phyloP scores from a whole-genome alignment of 2,329 filamentous ascomycete species.

The Beauveria rudraprayagi region DNA sequence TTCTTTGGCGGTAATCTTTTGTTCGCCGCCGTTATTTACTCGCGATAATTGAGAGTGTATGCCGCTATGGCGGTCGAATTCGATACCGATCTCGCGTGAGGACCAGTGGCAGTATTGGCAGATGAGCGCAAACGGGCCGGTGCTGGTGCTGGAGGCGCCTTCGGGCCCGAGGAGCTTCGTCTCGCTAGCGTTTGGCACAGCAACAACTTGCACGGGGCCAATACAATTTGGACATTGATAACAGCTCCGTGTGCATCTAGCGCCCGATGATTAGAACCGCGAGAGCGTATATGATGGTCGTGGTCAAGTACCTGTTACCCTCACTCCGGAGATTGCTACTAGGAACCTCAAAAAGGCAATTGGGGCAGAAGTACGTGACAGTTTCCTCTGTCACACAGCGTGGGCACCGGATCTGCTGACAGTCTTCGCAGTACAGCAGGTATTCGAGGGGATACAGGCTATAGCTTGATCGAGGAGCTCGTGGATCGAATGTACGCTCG shows the following conservation, averaged over 20 bases:
- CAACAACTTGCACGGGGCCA: conserved; percentile 67
- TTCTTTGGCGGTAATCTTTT: conserved; percentile 42
- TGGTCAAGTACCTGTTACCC: conserved; percentile 67
- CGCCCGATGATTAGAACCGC: conserved; percentile 3
- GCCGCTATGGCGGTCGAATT: conserved; percentile 82
- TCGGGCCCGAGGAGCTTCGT: conserved; percentile 37
- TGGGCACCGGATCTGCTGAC: conserved; percentile 89
- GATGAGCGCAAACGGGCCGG: conserved; percentile 64
- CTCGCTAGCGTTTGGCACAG: conserved; percentile 51
- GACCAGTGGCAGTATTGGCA: conserved; percentile 94
- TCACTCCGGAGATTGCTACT: conserved; percentile 88
- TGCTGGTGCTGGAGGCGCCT: conserved; percentile 20
- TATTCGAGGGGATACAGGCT: conserved; percentile 90
- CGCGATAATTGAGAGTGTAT: conserved; percentile 74
- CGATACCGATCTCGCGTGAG: conserved; percentile 79
- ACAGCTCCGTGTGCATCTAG: conserved; percentile 84
- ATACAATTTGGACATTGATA: conserved; percentile 91
- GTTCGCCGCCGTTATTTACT: conserved; percentile 53
- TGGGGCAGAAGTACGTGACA: conserved; percentile 90
- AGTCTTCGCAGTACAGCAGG: conserved; percentile 94
- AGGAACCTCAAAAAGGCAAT: conserved; percentile 90
- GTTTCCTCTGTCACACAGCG: conserved; percentile 90
- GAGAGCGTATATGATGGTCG: neutral
- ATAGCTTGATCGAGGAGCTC: conserved; percentile 77
- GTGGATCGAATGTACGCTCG: conserved; percentile 77